Base-by-base conservation (phyloP, 768 basidiomycete genomes). In the Pleurotus salmoneostramineus region DNA sequence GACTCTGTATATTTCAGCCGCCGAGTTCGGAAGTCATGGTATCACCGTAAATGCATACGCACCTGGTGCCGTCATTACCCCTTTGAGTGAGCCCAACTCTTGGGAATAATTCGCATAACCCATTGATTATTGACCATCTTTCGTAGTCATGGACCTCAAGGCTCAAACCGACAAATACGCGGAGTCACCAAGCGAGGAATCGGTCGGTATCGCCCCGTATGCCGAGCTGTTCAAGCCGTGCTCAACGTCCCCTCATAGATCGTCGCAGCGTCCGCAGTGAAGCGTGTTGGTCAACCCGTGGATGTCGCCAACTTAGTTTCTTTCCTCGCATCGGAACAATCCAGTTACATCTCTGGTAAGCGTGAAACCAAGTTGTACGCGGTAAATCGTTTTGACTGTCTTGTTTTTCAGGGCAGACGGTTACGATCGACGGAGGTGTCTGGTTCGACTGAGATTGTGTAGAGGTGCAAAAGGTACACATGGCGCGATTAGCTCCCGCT, bases 11-110 rank as follows among this genome's bases (percentile, higher is more conserved):
- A 40, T 40, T 6, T 14, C 35, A 78, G 76, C 77, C 0, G 37
- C 64, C n/a, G 75, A 78, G 60, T 63, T 77, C 3, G 76, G 68
- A 10, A 60, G 59, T 33, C 60, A 78, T 56, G 64, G 64, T 4
- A 80, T 78, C 33, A 77, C 73, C 0, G 75, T 77, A 7, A 79
- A 80, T 36, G 70, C 75, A 1, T 77, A 77, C 50, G 71, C 73
- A 8, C 74, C 74, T 8, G 74, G 76, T 40, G 3, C 67, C 55
- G 58, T 65, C 7, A 58, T 63, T 36, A 65, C 64, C 60, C 45
- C 37, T 21, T 32, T 56, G 54, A 42, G 54, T 56, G 44, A 45
- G 44, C 4, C 5, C 6, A 17, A n/a, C 1, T 1, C n/a, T 40
- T n/a, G 1, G 10, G 3, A 2, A 10, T 40, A 1, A 8, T 40